A percentile compares a stretch with the other conserved stretches of the same genome.
Evolutionary conservation across 2,329 filamentous ascomycete species (phyloP).

Genomic region (Aureobasidium sp.): DNA sequence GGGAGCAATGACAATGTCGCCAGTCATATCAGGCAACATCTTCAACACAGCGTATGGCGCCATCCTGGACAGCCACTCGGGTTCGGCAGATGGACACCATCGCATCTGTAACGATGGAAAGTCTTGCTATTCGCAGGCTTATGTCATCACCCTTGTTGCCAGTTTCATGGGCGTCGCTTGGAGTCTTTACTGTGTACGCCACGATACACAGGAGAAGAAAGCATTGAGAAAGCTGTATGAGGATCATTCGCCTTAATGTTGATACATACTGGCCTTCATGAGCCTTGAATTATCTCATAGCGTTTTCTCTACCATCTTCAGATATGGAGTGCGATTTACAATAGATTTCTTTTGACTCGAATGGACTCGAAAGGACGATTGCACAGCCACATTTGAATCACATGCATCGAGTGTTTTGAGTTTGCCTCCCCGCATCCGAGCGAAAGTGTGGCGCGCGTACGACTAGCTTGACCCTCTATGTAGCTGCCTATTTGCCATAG

Average conservation of each 20-base stretch:
- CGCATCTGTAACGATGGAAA: constrained; percentile 68
- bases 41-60: constrained; percentile 87
- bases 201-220: constrained; percentile 37
- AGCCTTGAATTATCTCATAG: neutral
- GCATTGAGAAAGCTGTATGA: constrained; percentile 10
- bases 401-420: neutral
- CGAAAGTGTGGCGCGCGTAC: neutral
- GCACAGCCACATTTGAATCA: neutral
- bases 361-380: neutral
- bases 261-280: neutral
- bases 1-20: constrained; percentile 88
- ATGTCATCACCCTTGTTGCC: constrained; percentile 65
- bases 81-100: constrained; percentile 38
- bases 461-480: neutral
- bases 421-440: neutral
- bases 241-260: constrained; percentile 10
- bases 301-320: neutral
- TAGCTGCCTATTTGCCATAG: constrained; percentile 1
- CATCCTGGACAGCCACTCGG: constrained; percentile 73
- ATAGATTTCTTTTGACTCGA: neutral
- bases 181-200: constrained; percentile 60
- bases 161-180: constrained; percentile 61
- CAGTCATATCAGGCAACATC: constrained; percentile 77
- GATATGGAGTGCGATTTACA: neutral
- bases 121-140: constrained; percentile 72